Conservation (phyloP, 2,329 filamentous ascomycete species). For the Aspergillus piperis region DNA sequence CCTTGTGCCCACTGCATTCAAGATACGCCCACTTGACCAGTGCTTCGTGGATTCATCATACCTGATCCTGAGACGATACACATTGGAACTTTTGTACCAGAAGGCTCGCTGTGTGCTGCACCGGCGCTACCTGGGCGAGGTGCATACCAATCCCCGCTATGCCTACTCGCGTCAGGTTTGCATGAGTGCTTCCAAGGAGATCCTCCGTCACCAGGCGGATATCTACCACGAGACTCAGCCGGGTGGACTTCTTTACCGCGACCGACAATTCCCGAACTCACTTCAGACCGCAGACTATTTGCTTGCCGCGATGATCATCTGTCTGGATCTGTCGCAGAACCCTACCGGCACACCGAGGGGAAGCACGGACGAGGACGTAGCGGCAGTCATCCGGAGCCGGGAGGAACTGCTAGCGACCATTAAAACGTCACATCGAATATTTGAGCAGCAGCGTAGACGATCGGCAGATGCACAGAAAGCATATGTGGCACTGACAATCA, state of each 20-base stretch:
- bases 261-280: constrained; percentile 60
- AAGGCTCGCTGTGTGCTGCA: constrained; percentile 58
- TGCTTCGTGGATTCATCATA: constrained; percentile 53
- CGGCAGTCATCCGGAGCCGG: constrained; percentile 19
- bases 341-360: constrained; percentile 11
- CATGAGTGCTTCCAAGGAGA: constrained; percentile 50
- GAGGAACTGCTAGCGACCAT: constrained; percentile 28
- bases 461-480: constrained; percentile 34
- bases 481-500: constrained; percentile 29
- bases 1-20: constrained; percentile 24
- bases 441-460: constrained; percentile 23
- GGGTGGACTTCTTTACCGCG: constrained; percentile 55
- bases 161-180: constrained; percentile 49
- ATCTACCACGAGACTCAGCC: constrained; percentile 56
- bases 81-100: constrained; percentile 54
- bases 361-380: constrained; percentile 12
- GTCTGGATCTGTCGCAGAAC: constrained; percentile 44
- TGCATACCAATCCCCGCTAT: constrained; percentile 38
- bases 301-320: constrained; percentile 63
- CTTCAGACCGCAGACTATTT: constrained; percentile 63
- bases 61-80: constrained; percentile 55
- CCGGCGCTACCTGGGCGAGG: constrained; percentile 51
- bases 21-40: constrained; percentile 29
- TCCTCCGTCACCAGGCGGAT: constrained; percentile 53
- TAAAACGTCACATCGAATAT: constrained; percentile 31